Base-by-base conservation (phyloP, 306 rosid species). In the Luffa acutangula region DNA sequence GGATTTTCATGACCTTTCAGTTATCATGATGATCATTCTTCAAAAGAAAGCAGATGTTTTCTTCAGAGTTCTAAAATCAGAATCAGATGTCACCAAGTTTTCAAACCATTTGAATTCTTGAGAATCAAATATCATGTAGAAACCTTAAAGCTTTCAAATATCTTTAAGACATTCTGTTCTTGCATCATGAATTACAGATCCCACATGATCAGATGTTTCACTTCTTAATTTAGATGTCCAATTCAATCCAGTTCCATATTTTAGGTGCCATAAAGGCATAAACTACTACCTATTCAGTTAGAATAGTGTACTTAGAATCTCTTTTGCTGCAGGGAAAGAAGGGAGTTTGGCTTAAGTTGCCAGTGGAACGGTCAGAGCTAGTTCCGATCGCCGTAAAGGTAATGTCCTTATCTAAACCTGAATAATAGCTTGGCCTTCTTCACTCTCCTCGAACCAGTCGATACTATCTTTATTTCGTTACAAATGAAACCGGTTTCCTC, bases 341-440 rank as follows among this genome's bases (percentile, higher is more conserved):
- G 81, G 99, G 99, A 66, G 79, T 95, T 79, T 95, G 99, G 99
- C 97, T 95, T 21, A 90, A 93, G 89, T 80, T 95, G 83, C 96
- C 87, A 1, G 80, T 87, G 59, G 97, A 93, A 48, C 83, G 84
- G 74, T 92, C 93, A 17, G 91, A 89, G 58, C 90, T 95, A 69
- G 96, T 95, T 79, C 97, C 99, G 3, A 53, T 88, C 66, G 96
- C 97, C 48, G 82, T 95, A 49, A 91, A 95, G 99, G 99, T 92
- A 84, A 82, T 58, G 73, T 74, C 39, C 18, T 37, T 8, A 14
- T 36, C 31, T 39, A 31, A 39, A 20, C 48, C 53, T 70, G 54
- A 43, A 43, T n/a, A 70, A 54, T 54, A 54, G 59, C 59, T 17
- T 25, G 1, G 45, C 42, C 51, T 43, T 43, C 37, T 43, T 6